Percentiles rank a stretch among this genome's conserved stretches.
Conservation (phyloP, 495 filamentous ascomycete species). For the Neurospora discreta region DNA sequence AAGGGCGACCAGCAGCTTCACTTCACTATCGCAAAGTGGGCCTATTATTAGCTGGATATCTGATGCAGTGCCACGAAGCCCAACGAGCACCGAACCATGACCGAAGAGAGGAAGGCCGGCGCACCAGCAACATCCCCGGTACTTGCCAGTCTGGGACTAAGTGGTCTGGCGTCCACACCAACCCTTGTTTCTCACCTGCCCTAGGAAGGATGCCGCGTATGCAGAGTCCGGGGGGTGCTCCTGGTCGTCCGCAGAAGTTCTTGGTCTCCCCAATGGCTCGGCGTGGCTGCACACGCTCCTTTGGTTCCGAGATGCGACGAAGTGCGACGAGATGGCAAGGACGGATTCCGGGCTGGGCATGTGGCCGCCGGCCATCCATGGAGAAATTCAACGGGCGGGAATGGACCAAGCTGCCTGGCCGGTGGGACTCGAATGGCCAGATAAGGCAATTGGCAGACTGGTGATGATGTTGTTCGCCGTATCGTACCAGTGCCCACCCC, state of each 20-base stretch:
- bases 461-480: neutral
- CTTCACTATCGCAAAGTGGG: constrained; percentile 9
- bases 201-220: neutral
- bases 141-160: neutral
- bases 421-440: neutral
- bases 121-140: constrained; percentile 2
- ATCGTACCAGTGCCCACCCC: neutral
- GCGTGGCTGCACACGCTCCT: neutral
- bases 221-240: neutral
- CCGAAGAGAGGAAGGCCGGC: neutral
- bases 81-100: constrained; percentile 4
- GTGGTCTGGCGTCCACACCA: neutral
- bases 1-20: constrained; percentile 4
- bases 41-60: constrained; percentile 22
- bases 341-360: neutral
- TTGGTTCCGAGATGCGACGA: neutral
- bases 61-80: constrained; percentile 24
- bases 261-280: neutral
- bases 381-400: neutral
- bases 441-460: neutral
- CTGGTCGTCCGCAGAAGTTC: neutral
- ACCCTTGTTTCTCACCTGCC: neutral
- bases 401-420: neutral
- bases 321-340: neutral
- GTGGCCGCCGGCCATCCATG: neutral